Conservation (phyloP, 768 basidiomycete species). For the Gloeophyllum trabeum region DNA sequence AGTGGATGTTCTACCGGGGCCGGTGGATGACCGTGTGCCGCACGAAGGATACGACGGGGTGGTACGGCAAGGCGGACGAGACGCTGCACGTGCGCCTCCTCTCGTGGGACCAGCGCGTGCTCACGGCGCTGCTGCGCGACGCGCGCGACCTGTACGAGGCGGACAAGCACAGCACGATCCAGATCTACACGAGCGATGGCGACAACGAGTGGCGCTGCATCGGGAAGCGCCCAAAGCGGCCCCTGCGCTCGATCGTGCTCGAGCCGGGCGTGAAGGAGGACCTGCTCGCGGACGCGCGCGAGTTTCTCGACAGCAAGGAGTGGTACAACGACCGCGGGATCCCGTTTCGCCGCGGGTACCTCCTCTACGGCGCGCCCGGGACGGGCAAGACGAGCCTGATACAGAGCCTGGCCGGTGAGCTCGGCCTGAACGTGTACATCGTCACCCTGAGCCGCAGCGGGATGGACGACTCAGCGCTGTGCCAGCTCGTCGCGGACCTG, state of each 20-base stretch:
- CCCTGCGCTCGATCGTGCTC: constrained; percentile 55
- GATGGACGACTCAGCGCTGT: constrained; percentile 51
- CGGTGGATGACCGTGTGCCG: constrained; percentile 20
- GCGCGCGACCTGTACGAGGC: constrained; percentile 39
- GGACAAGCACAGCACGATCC: constrained; percentile 39
- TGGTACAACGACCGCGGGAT: constrained; percentile 77
- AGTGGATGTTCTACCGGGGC: constrained; percentile 36
- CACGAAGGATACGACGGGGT: constrained; percentile 20
- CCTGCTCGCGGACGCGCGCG: constrained; percentile 55
- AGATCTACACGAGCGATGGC: constrained; percentile 37
- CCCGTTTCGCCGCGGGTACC: constrained; percentile 71
- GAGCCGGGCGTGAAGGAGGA: constrained; percentile 59
- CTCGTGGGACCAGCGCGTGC: constrained; percentile 28
- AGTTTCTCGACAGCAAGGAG: constrained; percentile 54
- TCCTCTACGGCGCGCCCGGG: constrained; percentile 65
- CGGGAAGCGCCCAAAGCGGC: constrained; percentile 50
- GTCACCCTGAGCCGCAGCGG: constrained; percentile 52
- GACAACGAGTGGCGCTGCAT: constrained; percentile 39
- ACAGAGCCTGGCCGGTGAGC: constrained; percentile 67
- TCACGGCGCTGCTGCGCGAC: constrained; percentile 43
- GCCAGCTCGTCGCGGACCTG: constrained; percentile 44
- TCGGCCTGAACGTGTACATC: constrained; percentile 64
- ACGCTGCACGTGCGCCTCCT: constrained; percentile 39
- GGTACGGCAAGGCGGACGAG: constrained; percentile 24
- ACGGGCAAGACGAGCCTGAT: constrained; percentile 75